Evolutionary conservation across 768 basidiomycete species (phyloP), one percentile per base, ranked within the genome.

Genomic region (Lenzites betulinus): DNA sequence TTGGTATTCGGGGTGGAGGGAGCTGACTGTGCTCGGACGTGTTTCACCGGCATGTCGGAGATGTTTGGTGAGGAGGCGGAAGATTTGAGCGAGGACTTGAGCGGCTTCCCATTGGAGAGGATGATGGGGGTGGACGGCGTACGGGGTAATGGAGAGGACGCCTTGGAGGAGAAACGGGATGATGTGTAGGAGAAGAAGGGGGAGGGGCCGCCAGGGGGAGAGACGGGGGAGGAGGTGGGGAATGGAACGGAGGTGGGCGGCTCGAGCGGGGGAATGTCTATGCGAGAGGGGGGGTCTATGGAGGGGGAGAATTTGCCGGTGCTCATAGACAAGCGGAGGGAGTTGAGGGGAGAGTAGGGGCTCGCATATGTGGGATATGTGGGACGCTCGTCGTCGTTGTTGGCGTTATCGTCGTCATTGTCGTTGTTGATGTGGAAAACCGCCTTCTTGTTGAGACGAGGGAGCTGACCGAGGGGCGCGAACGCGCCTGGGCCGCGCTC

Each of bases 61-160:
- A 84, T 81, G 65, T 75, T 76, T 43, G 81, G 80, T 2, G 80
- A 71, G 12, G 83, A 83, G 8, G 77, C 77, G 35, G 81, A 82
- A 0, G 78, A 77, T 71, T 96, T 97, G 67, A 97, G 83, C 1
- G 92, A 90, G 0, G 90, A 82, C 69, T 93, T 93, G 74, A 97
- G 87, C 3, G 93, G 90, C 69, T 92, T 92, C 44, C 94, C 93
- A 58, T 88, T 93, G 20, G 83, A 77, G 35, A 87, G 81, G 23
- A 86, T 71, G 54, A 87, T 78, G 15, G 70, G 79, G 66, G 62
- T 74, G 51, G 58, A 80, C 65, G 62, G 76, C 30, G 54, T 80
- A 73, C 64, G 79, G 67, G 57, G 73, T 13, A 68, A 35, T 35
- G 58, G 42, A 22, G 36, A 49, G 22, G 18, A 38, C 48, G 58